These are phyloP conservation scores for Alternaria panax DNA, from an alignment of 2,329 filamentous ascomycete genomes.

Conservation along the genomic window DNA sequence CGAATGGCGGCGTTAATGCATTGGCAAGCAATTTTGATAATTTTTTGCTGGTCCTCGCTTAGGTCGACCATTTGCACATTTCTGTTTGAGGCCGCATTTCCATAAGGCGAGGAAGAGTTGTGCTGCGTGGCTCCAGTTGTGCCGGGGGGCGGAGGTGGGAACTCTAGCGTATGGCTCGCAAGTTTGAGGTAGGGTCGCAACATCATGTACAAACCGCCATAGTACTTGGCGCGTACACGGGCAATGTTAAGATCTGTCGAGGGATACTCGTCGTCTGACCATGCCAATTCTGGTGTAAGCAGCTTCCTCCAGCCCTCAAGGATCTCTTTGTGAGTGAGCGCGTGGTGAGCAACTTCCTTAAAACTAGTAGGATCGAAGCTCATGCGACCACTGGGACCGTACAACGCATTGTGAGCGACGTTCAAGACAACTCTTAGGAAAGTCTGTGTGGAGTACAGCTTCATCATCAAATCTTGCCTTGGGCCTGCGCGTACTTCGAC, in stretches of 20 bases:
- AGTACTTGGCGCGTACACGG: conserved; percentile 90
- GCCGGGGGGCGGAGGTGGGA: conserved; percentile 39
- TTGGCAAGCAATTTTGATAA: conserved; percentile 38
- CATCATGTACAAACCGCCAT: conserved; percentile 89
- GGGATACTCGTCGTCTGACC: conserved; percentile 73
- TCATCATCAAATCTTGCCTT: conserved; percentile 56
- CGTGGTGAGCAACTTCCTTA: conserved; percentile 39
- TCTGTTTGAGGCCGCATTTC: conserved; percentile 24
- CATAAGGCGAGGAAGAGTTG: conserved; percentile 61
- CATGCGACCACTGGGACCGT: conserved; percentile 50
- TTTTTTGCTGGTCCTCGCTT: conserved; percentile 32
- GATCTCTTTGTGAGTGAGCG: conserved; percentile 50
- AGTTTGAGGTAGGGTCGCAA: conserved; percentile 78
- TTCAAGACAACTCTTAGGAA: conserved; percentile 66
- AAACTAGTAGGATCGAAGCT: conserved; percentile 46
- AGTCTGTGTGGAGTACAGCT: conserved; percentile 68
- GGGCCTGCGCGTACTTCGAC: conserved; percentile 19
- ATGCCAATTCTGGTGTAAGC: conserved; percentile 63
- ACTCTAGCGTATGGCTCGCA: conserved; percentile 61
- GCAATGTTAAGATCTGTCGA: conserved; percentile 80
- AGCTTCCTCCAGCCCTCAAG: conserved; percentile 63
- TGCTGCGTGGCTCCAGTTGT: conserved; percentile 31
- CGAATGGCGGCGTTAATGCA: conserved; percentile 70
- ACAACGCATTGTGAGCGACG: conserved; percentile 62
- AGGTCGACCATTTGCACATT: conserved; percentile 41